Conservation (phyloP, 78 protist genomes). For the Dictyostelium firmibasis region DNA sequence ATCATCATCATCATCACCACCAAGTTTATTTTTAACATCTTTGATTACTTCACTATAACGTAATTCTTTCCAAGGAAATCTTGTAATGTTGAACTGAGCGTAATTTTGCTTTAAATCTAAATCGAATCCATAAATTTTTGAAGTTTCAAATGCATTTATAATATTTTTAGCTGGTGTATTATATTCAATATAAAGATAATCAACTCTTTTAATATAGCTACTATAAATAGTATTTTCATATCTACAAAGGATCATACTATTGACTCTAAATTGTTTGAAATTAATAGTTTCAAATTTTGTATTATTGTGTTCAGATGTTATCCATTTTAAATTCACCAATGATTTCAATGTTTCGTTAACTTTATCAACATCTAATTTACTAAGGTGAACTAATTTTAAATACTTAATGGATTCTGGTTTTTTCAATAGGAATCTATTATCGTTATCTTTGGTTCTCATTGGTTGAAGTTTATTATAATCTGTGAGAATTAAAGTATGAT, state of each 20-base stretch:
- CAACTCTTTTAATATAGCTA: neutral
- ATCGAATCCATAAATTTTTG: neutral
- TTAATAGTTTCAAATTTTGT: neutral
- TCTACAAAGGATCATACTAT: neutral
- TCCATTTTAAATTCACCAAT: neutral
- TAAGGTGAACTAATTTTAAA: neutral
- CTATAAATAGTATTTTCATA: neutral
- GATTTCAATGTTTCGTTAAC: neutral
- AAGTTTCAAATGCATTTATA: neutral
- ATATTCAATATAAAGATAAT: neutral
- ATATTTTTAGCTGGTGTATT: neutral
- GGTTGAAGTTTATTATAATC: neutral
- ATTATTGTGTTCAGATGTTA: neutral
- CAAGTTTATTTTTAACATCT: too few relatives aligned
- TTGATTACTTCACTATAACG: neutral
- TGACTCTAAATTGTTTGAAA: neutral
- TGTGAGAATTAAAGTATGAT: neutral
- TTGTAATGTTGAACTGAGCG: neutral
- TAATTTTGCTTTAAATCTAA: neutral
- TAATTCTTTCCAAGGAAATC: neutral
- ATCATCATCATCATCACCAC: neutral
- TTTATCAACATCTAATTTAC: neutral
- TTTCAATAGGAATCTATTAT: neutral
- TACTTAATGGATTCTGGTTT: conserved; percentile 3
- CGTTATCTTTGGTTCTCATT: neutral